Evolutionary conservation across 1,284 basidiomycete genomes (phyloP).

Genomic region (Sparassis latifolia): DNA sequence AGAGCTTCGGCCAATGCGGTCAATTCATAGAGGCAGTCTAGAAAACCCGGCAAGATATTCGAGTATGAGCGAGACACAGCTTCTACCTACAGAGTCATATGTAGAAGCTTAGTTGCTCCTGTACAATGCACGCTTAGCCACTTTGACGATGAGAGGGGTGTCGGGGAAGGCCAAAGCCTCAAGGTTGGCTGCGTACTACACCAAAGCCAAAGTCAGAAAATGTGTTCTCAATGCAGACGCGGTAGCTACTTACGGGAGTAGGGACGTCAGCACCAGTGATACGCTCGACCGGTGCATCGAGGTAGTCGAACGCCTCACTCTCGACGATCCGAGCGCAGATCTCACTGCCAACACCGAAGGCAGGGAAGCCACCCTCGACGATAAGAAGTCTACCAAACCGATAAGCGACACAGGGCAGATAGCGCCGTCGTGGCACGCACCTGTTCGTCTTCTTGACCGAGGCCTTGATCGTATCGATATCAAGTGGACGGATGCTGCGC

Average conservation of each 20-base stretch:
- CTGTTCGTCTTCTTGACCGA: slow-evolving; percentile 99
- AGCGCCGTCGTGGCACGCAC: slow-evolving; percentile 28
- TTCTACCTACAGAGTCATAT: too few relatives aligned
- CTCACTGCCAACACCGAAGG: slow-evolving; percentile 97
- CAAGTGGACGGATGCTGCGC: slow-evolving; percentile 89
- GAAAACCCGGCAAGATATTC: too few relatives aligned
- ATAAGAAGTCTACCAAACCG: slow-evolving; percentile 64
- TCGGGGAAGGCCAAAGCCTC: slow-evolving; percentile 92
- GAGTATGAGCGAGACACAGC: too few relatives aligned
- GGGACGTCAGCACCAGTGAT: slow-evolving; percentile 97
- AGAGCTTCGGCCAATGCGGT: too few relatives aligned
- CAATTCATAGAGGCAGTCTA: too few relatives aligned
- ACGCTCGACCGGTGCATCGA: slow-evolving; percentile 96
- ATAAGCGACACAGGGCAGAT: background rate
- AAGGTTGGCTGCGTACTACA: slow-evolving; percentile 82
- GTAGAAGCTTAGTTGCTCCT: slow-evolving; percentile 56
- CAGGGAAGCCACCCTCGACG: slow-evolving; percentile 98
- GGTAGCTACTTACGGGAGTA: slow-evolving; percentile 70
- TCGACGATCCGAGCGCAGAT: slow-evolving; percentile 96
- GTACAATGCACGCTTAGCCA: slow-evolving; percentile 88
- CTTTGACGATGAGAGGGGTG: slow-evolving; percentile 81
- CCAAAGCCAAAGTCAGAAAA: slow-evolving; percentile 4
- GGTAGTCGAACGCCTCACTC: slow-evolving; percentile 93
- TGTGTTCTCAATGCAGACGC: background rate
- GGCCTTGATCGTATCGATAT: slow-evolving; percentile 93